phyloP scores from a whole-genome alignment of 106 monocot species.

The Alisma plantagoaquatica region DNA sequence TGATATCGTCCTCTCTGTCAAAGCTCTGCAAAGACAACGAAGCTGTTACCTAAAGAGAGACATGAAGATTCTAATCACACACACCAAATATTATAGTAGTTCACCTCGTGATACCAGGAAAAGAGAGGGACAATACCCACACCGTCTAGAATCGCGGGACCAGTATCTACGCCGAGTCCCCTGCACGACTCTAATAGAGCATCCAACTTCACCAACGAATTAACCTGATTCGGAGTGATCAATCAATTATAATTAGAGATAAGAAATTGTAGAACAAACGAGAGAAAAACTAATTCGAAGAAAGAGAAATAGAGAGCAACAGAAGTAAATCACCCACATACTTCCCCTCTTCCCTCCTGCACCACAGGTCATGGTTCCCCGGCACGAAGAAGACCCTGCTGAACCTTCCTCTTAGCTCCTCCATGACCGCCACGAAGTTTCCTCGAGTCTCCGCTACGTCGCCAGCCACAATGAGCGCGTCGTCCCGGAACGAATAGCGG shows the following conservation, averaged over 20 bases:
- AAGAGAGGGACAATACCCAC: constrained; percentile 69
- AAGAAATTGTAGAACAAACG: neutral
- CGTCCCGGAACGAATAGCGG: constrained; percentile 19
- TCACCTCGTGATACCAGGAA: constrained; percentile 86
- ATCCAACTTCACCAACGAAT: constrained; percentile 81
- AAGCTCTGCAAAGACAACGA: constrained; percentile 54
- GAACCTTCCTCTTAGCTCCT: constrained; percentile 47
- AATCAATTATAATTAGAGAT: neutral
- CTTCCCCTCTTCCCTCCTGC: constrained; percentile 39
- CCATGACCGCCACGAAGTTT: constrained; percentile 50
- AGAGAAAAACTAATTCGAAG: neutral
- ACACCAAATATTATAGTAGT: too few relatives aligned
- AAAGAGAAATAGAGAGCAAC: neutral
- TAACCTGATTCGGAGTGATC: constrained; percentile 29
- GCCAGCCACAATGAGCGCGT: constrained; percentile 63
- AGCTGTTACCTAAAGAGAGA: too few relatives aligned
- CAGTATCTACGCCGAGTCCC: constrained; percentile 56
- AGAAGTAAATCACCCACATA: constrained; percentile 29
- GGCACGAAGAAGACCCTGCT: constrained; percentile 53
- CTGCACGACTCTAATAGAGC: constrained; percentile 79
- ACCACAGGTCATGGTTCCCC: constrained; percentile 86
- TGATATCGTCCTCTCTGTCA: constrained; percentile 67
- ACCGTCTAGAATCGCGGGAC: constrained; percentile 40
- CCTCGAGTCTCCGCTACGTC: constrained; percentile 64
- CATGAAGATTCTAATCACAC: too few relatives aligned